phyloP scores from a whole-genome alignment of 2,329 filamentous ascomycete genomes.

The Lachnellula arida region DNA sequence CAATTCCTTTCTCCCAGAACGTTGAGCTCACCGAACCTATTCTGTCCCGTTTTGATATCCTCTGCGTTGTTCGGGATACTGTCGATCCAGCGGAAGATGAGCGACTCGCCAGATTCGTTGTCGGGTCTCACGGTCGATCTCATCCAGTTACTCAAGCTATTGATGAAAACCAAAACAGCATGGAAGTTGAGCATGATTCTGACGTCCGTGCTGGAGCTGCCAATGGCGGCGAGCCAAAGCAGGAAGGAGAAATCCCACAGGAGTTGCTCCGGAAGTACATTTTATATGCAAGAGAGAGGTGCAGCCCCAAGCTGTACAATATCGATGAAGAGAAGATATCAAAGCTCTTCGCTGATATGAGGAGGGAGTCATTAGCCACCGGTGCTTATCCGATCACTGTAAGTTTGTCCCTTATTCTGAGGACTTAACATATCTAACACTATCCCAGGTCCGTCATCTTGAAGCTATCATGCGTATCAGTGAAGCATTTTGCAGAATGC shows the following conservation, averaged over 20 bases:
- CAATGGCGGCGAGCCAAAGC: conserved; percentile 43
- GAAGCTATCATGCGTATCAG: conserved; percentile 96
- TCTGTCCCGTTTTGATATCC: conserved; percentile 93
- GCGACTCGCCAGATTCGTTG: conserved; percentile 87
- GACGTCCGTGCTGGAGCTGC: conserved; percentile 37
- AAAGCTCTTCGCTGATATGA: conserved; percentile 91
- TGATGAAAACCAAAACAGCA: conserved; percentile 46
- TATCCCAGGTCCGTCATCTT: conserved; percentile 78
- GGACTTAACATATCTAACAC: background rate
- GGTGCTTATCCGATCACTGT: conserved; percentile 98
- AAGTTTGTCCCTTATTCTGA: conserved; percentile 38
- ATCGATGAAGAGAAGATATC: conserved; percentile 98
- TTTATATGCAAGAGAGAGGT: conserved; percentile 85
- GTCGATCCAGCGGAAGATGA: conserved; percentile 92
- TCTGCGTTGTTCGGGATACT: conserved; percentile 92
- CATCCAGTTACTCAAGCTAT: conserved; percentile 59
- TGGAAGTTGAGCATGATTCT: conserved; percentile 59
- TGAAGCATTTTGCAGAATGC: conserved; percentile 96
- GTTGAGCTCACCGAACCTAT: conserved; percentile 97
- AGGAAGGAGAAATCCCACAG: conserved; percentile 76
- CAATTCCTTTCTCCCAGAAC: conserved; percentile 91
- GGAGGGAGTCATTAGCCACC: conserved; percentile 84
- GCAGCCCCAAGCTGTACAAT: conserved; percentile 87
- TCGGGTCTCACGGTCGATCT: conserved; percentile 87
- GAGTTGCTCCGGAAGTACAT: conserved; percentile 95